Base-by-base conservation (phyloP, 2,329 filamentous ascomycete species). In the Stagonosporopsis chrysanthemi region DNA sequence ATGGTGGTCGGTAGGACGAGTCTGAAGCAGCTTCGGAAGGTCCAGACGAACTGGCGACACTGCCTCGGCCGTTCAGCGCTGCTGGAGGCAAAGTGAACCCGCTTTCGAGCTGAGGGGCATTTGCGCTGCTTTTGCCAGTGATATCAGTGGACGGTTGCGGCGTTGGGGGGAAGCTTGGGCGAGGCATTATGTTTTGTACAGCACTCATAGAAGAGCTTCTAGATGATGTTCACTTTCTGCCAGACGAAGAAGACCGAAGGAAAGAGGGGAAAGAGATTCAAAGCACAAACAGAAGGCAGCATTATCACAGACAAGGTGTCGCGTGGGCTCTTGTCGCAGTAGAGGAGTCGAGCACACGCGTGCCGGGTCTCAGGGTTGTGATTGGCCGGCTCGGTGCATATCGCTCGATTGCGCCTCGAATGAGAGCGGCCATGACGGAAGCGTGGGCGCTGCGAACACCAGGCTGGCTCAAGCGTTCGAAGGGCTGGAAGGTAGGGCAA, bases 71-170 rank as follows among this genome's bases (percentile, higher is more conserved):
- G 71, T 79, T 67, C 42, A 92, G 82, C 24, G 90, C 91, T 14
- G 91, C 90, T 15, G 91, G 91, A 5, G 91, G 91, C 12, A 96
- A 82, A 66, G 90, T 84, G 73, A 95, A 92, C 48, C 87, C 82
- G 61, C 87, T 81, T 67, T 92, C 90, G 23, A 90, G 79, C 36
- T 83, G 80, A 38, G 82, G 78, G 42, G 88, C 82, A 58, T 85
- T 83, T 46, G 82, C 80, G 59, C 86, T 86, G 76, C 89, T 88
- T 76, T 91, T 87, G 63, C 86, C 88, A 54, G 86, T 85, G 73
- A 95, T 90, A 71, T 95, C 91, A 47, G 89, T 89, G 31, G 90
- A 94, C 11, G 90, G 90, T 49, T 86, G 88, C 38, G 91, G 92
- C 45, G 91, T 96, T 40, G 88, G 90, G 41, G 89, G 91, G 51